These are phyloP conservation scores for Mortierella sp. DNA, from an alignment of 371 early-diverging fungal genomes.

Conservation along the genomic window DNA sequence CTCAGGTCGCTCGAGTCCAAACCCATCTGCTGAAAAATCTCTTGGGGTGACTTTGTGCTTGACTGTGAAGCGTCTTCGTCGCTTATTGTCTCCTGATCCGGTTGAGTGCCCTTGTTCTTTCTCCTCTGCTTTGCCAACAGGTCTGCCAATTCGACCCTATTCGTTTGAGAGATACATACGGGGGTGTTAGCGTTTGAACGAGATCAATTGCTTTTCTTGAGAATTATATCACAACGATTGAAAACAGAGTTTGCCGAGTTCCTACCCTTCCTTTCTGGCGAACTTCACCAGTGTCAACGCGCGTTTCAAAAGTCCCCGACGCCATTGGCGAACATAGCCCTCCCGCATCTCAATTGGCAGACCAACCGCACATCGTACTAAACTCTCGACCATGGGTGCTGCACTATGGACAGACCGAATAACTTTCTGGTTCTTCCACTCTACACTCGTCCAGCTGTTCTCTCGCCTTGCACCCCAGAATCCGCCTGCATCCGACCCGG, in stretches of 20 bases:
- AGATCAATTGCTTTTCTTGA: too few species aligned
- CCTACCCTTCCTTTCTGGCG: conserved; percentile 64
- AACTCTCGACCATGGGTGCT: conserved; percentile 66
- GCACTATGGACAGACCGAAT: conserved; percentile 58
- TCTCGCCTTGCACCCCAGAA: conserved; percentile 40
- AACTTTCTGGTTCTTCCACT: conserved; percentile 52
- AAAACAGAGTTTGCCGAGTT: neutral
- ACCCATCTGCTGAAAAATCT: conserved; percentile 36
- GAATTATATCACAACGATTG: neutral
- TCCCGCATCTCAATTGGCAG: conserved; percentile 65
- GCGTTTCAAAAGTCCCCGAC: conserved; percentile 58
- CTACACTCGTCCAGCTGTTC: conserved; percentile 44
- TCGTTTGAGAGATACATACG: neutral
- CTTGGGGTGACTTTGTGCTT: conserved; percentile 14
- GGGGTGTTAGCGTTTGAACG: neutral
- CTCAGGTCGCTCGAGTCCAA: conserved; percentile 60
- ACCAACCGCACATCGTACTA: conserved; percentile 59
- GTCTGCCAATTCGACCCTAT: conserved; percentile 36
- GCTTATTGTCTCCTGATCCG: conserved; percentile 2
- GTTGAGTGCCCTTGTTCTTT: neutral
- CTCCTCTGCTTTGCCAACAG: conserved; percentile 31
- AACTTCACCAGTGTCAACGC: conserved; percentile 64
- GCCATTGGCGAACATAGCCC: conserved; percentile 68
- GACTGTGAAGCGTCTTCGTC: conserved; percentile 17
- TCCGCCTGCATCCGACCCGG: conserved; percentile 34